These are phyloP conservation scores for Triticum dicoccoides DNA, from an alignment of 176 grass and related monocot genomes.

Conservation along the genomic window DNA sequence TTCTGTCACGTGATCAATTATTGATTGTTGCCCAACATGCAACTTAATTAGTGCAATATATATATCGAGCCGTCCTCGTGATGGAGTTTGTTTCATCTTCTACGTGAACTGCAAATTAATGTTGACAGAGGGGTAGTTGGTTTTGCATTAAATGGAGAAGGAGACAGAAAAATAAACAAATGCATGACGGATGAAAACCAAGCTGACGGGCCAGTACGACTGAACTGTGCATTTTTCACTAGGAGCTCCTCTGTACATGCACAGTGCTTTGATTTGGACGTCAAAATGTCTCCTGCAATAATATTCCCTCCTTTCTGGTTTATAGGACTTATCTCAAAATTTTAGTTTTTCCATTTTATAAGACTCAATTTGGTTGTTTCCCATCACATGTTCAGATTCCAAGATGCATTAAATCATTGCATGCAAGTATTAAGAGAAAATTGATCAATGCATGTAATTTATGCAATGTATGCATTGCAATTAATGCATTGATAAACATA, in stretches of 20 bases:
- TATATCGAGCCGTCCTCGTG: not conserved
- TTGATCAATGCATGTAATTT: too few species aligned
- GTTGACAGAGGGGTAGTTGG: not conserved
- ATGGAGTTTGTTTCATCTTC: not conserved
- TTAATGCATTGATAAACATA: too few species aligned
- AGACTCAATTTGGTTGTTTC: too few species aligned
- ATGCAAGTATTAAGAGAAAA: too few species aligned
- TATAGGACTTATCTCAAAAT: too few species aligned
- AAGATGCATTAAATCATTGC: too few species aligned
- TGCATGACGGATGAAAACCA: not conserved
- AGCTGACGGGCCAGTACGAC: not conserved
- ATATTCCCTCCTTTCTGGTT: not conserved
- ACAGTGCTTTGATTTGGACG: not conserved
- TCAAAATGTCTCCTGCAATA: not conserved
- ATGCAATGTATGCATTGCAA: too few species aligned
- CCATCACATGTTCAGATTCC: too few species aligned
- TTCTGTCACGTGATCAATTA: not conserved
- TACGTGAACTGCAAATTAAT: not conserved
- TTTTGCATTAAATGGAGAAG: not conserved
- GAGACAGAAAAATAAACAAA: not conserved
- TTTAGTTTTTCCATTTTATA: too few species aligned
- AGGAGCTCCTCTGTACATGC: not conserved
- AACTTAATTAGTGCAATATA: not conserved
- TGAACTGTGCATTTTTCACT: not conserved
- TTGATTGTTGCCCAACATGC: not conserved